phyloP scores from a whole-genome alignment of 352 stramenopile genomes.

The Phytophthora sojae region DNA sequence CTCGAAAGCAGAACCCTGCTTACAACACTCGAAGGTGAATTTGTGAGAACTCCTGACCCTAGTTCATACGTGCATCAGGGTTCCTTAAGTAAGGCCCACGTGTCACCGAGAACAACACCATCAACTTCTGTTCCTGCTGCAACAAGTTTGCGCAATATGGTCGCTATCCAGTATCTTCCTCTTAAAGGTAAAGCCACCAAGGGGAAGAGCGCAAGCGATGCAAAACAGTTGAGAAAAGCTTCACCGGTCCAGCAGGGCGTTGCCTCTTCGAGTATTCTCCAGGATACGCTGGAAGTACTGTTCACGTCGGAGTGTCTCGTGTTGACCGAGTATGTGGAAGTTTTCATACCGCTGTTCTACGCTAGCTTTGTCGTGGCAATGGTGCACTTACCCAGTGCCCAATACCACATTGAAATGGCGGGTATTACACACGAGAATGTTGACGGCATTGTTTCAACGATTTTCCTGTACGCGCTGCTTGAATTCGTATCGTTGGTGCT shows the following conservation, averaged over 20 bases:
- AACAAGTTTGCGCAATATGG: not conserved
- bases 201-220: not conserved
- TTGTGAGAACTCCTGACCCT: not conserved
- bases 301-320: conserved; percentile 50
- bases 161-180: not conserved
- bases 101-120: not conserved
- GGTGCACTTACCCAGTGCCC: conserved; percentile 27
- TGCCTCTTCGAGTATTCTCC: not conserved
- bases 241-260: too few species aligned
- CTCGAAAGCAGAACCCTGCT: not conserved
- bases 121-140: not conserved
- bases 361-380: conserved; percentile 22
- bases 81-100: not conserved
- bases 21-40: not conserved
- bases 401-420: conserved; percentile 46
- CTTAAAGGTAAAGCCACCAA: not conserved
- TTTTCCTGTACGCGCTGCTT: conserved; percentile 34
- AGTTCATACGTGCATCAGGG: not conserved
- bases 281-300: conserved; percentile 19
- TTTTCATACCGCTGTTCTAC: conserved; percentile 43
- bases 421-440: conserved; percentile 17
- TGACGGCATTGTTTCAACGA: conserved; percentile 1
- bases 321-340: conserved; percentile 52
- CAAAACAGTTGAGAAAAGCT: conserved; percentile 11
- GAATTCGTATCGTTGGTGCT: conserved; percentile 41